phyloP scores from a whole-genome alignment of 1,139 yeast genomes.

The Candida smagusa region DNA sequence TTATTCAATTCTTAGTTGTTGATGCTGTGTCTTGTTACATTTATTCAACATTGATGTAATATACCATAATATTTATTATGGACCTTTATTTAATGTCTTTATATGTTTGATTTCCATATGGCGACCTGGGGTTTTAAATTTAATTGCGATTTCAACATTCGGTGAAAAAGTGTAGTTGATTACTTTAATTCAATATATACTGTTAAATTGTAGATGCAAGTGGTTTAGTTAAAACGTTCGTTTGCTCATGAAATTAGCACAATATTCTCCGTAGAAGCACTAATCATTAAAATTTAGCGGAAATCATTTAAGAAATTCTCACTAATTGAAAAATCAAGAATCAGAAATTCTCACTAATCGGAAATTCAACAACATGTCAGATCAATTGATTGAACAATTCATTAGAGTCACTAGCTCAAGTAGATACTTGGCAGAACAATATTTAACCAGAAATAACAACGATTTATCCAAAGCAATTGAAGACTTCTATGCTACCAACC shows the following conservation, averaged over 20 bases:
- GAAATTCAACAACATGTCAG: slow-evolving; percentile 16
- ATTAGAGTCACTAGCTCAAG: slow-evolving; percentile 40
- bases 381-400: slow-evolving; percentile 48
- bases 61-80: slow-evolving; percentile 13
- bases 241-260: no score
- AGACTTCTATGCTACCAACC: slow-evolving; percentile 33
- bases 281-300: no score
- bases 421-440: slow-evolving; percentile 40
- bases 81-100: slow-evolving; percentile 19
- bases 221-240: no score
- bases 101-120: slow-evolving; percentile 12
- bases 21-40: slow-evolving; percentile 50
- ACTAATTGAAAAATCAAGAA: no score
- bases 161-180: slow-evolving; percentile 13
- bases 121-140: slow-evolving; percentile 32
- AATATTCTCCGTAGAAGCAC: no score
- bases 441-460: slow-evolving; percentile 35
- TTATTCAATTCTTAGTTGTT: slow-evolving; percentile 32
- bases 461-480: slow-evolving; percentile 43
- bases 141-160: slow-evolving; percentile 50
- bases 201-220: no score
- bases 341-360: no score
- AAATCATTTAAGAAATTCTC: no score
- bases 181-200: no score
- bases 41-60: slow-evolving; percentile 70